Base-by-base conservation (phyloP, 139 green algal genomes). In the Penium margaritaceum region DNA sequence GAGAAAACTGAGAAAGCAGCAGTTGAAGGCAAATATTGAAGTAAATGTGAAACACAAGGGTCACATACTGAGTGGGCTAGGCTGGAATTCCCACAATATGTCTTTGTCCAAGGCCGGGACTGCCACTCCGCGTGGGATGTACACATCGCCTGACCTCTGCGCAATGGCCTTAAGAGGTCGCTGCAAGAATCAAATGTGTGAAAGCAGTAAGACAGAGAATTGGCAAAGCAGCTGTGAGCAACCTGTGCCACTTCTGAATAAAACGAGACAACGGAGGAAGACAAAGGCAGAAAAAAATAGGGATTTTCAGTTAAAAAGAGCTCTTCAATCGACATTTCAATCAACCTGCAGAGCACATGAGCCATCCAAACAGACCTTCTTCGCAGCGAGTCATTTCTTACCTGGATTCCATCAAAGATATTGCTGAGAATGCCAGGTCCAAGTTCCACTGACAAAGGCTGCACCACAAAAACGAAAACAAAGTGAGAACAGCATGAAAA, bases 321-420 rank as follows among this genome's bases (percentile, higher is more conserved):
- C n/a, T n/a, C n/a, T n/a, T n/a, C n/a, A n/a, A n/a, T n/a, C n/a
- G n/a, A n/a, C n/a, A n/a, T n/a, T n/a, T n/a, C n/a, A n/a, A n/a
- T n/a, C n/a, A n/a, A n/a, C n/a, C n/a, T n/a, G n/a, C n/a, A n/a
- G n/a, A n/a, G n/a, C n/a, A n/a, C n/a, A n/a, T n/a, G n/a, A n/a
- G n/a, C n/a, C n/a, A n/a, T n/a, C n/a, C n/a, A n/a, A n/a, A n/a
- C n/a, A n/a, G n/a, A n/a, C n/a, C n/a, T n/a, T n/a, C n/a, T n/a
- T n/a, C n/a, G n/a, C n/a, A n/a, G n/a, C n/a, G n/a, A n/a, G n/a
- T n/a, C n/a, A n/a, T n/a, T n/a, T 70, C 36, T 55, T 34, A 77
- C 70, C 85, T 97, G 94, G 63, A 99, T 98, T 29, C 94, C 94
- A 69, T 99, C 94, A 76, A 98, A 98, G 44, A 99, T 99, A 75